Percentiles rank a stretch among this genome's conserved stretches.
Conservation (phyloP, 768 basidiomycete species). For the Rhizopogon roseolus region DNA sequence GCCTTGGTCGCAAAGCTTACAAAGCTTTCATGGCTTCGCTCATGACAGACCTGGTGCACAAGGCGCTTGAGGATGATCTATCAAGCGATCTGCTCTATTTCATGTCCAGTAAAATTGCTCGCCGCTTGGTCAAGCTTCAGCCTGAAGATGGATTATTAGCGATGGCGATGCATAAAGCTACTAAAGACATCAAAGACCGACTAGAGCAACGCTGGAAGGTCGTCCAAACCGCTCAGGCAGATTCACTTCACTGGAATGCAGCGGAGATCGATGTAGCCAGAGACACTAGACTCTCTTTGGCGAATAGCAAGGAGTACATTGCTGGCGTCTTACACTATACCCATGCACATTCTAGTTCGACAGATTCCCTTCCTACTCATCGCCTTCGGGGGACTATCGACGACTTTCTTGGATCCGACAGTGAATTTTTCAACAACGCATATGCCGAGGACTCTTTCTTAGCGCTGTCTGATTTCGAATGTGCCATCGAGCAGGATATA, state of each 20-base stretch:
- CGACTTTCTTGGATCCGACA: constrained; percentile 11
- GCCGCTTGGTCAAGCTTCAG: constrained; percentile 22
- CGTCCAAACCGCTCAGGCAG: constrained; percentile 20
- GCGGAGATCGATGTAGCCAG: constrained; percentile 17
- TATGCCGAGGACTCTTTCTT: constrained; percentile 7
- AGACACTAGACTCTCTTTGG: constrained; percentile 32
- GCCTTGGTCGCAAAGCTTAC: constrained; percentile 25
- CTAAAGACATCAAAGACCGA: constrained; percentile 10
- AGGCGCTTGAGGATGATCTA: constrained; percentile 10
- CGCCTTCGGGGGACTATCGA: constrained; percentile 9
- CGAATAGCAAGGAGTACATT: constrained; percentile 24
- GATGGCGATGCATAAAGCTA: constrained; percentile 27
- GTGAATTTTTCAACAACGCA: constrained; percentile 10
- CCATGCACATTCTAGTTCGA: constrained; percentile 1
- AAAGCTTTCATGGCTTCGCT: constrained; percentile 46
- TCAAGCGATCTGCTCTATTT: constrained; percentile 23
- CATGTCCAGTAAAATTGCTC: constrained; percentile 23
- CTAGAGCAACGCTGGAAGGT: constrained; percentile 31
- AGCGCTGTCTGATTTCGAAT: constrained; percentile 35
- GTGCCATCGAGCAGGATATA: constrained; percentile 23
- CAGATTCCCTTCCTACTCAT: constrained; percentile 1
- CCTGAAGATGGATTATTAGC: constrained; percentile 14
- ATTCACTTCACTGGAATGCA: constrained; percentile 19
- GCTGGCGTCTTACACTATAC: constrained; percentile 7
- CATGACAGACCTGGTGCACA: constrained; percentile 20